Base-by-base conservation (phyloP, 768 basidiomycete species). In the Ephemerocybe angulata region DNA sequence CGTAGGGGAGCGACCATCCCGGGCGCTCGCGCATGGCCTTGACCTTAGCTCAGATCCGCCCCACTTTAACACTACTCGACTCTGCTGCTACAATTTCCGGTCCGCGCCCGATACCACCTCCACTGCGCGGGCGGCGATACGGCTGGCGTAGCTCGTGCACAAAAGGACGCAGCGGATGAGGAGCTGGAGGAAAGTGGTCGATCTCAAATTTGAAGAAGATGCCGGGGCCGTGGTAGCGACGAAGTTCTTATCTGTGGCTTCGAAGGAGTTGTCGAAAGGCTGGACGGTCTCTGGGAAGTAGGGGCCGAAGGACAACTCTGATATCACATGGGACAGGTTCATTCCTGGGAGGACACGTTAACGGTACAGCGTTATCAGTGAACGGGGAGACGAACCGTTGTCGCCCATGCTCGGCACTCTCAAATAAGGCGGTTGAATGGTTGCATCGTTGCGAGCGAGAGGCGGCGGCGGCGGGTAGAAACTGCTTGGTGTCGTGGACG, bases 181-280 rank as follows among this genome's bases (percentile, higher is more conserved):
- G 52, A 99, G 81, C 59, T 95, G 88, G 3, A 87, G 63, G 49
- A 99, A 72, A 1, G 83, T 77, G 0, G 65, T 99, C 96, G 33
- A 98, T 72, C 55, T 99, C 95, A 67, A 93, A 98, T 71, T 98
- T 97, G 87, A 98, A 97, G 78, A 96, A 98, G 66, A 98, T 96
- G 15, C 91, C 95, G 0, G 96, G 96, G 6, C 90, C 91, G 15
- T 76, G 72, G 59, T 90, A 83, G 65, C 87, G 54, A 92, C 77
- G 67, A 96, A 95, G 19, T 84, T 81, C 25, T 89, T 76, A 52
- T 81, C 63, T 1, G 90, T 80, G 1, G 85, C 62, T 67, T 96
- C 90, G 56, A 89, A 89, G 1, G 91, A 90, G 66, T 93, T 85
- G 65, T 98, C 96, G 37, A 99, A 79, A 1, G 96, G 96, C 67